Evolutionary conservation across 192 early-diverging fungal species (phyloP).

Genomic region (Coemansia sp.): DNA sequence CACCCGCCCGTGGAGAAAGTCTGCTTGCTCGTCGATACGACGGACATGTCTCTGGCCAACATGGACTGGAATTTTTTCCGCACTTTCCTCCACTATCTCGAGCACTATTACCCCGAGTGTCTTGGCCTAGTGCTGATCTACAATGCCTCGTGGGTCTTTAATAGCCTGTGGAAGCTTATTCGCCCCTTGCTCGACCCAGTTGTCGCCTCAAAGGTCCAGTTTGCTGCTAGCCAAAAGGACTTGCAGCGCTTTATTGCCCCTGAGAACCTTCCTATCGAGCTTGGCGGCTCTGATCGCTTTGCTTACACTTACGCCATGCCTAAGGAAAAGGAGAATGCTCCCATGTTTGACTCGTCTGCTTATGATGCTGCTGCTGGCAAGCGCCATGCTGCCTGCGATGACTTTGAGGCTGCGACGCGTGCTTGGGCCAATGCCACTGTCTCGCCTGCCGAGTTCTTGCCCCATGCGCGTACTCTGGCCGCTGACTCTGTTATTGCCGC

Average conservation of each 20-base stretch:
- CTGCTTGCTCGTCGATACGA: conserved; percentile 80
- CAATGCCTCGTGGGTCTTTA: conserved; percentile 89
- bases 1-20: conserved; percentile 63
- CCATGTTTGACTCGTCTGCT: conserved; percentile 53
- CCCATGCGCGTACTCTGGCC: conserved; percentile 32
- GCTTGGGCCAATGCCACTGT: conserved; percentile 47
- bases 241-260: conserved; percentile 67
- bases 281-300: conserved; percentile 66
- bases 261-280: conserved; percentile 61
- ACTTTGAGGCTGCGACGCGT: conserved; percentile 56
- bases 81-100: conserved; percentile 78
- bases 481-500: conserved; percentile 56
- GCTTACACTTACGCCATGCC: conserved; percentile 61
- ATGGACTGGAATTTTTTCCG: conserved; percentile 81
- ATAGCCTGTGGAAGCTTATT: conserved; percentile 82
- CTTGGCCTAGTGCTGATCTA: conserved; percentile 83
- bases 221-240: conserved; percentile 67
- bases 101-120: conserved; percentile 91
- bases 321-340: conserved; percentile 53
- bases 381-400: conserved; percentile 35
- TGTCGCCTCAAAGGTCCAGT: conserved; percentile 84
- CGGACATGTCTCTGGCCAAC: conserved; percentile 74
- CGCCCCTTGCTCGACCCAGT: conserved; percentile 86
- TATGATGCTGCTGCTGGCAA: conserved; percentile 39
- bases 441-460: not conserved